These are phyloP conservation scores for Aegilops longissima DNA, from an alignment of 176 grass and related monocot species.

Conservation along the genomic window DNA sequence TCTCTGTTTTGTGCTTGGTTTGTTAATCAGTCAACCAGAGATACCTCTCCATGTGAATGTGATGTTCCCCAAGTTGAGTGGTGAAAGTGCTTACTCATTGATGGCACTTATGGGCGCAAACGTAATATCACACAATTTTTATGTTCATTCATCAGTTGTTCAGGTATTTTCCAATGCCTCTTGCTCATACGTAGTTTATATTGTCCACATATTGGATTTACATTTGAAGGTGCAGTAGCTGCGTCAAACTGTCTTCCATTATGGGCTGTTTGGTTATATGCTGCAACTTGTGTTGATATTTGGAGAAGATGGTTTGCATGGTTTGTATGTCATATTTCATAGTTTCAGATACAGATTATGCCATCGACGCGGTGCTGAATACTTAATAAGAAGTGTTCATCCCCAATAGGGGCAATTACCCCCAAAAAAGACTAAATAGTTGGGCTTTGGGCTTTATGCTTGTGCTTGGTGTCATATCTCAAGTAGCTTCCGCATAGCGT, in stretches of 20 bases:
- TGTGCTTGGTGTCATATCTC: background rate
- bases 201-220: background rate
- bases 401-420: background rate
- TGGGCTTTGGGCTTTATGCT: background rate
- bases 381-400: background rate
- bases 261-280: background rate
- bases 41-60: constrained; percentile 62
- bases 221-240: background rate
- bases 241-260: background rate
- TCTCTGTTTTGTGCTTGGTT: constrained; percentile 72
- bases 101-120: constrained; percentile 89
- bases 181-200: background rate
- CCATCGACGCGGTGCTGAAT: background rate
- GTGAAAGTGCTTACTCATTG: constrained; percentile 76
- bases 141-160: constrained; percentile 76
- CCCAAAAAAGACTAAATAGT: background rate
- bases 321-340: background rate
- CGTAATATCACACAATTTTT: constrained; percentile 86
- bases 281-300: background rate
- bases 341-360: background rate
- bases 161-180: constrained; percentile 29
- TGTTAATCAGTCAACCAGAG: constrained; percentile 75
- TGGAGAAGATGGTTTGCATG: background rate
- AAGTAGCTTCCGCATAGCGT: background rate
- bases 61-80: constrained; percentile 81